Conservation (phyloP, 75 land plant species). For the Picea sitchensis region DNA sequence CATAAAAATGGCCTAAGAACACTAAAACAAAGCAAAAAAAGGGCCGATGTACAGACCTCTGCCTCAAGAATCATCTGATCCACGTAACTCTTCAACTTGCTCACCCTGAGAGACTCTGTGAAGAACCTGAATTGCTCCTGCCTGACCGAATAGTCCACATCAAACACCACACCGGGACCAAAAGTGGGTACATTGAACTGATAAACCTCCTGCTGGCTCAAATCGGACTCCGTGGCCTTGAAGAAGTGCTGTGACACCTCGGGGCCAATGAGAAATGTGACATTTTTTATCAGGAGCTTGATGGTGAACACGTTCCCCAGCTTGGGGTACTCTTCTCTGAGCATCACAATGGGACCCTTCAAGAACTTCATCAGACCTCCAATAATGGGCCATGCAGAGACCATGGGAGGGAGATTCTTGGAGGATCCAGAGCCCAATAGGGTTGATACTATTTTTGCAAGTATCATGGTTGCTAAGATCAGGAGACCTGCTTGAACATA, state of each 20-base stretch:
- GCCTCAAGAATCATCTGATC: slow-evolving; percentile 92
- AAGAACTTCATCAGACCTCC: slow-evolving; percentile 82
- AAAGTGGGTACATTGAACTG: slow-evolving; percentile 99
- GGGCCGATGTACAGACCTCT: slow-evolving; percentile 41
- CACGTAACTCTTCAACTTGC: slow-evolving; percentile 87
- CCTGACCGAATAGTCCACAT: slow-evolving; percentile 90
- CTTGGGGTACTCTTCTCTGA: slow-evolving; percentile 77
- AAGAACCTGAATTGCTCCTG: slow-evolving; percentile 99
- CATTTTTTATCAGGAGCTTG: slow-evolving; percentile 52
- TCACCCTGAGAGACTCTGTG: slow-evolving; percentile 87
- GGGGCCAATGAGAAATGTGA: slow-evolving; percentile 91
- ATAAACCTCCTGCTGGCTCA: slow-evolving; percentile 98
- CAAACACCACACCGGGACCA: slow-evolving; percentile 98
- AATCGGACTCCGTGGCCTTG: slow-evolving; percentile 89
- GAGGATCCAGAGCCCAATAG: background rate
- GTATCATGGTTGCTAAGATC: background rate
- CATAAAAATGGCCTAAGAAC: background rate
- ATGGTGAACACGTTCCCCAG: slow-evolving; percentile 92
- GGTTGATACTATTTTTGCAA: background rate
- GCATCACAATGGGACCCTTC: slow-evolving; percentile 85
- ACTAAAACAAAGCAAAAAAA: background rate
- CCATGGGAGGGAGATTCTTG: slow-evolving; percentile 48
- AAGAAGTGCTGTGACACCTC: slow-evolving; percentile 95
- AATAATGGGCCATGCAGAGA: slow-evolving; percentile 39
- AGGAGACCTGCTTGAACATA: slow-evolving; percentile 8